phyloP scores from a whole-genome alignment of 495 filamentous ascomycete species.

The Physcia stellaris region DNA sequence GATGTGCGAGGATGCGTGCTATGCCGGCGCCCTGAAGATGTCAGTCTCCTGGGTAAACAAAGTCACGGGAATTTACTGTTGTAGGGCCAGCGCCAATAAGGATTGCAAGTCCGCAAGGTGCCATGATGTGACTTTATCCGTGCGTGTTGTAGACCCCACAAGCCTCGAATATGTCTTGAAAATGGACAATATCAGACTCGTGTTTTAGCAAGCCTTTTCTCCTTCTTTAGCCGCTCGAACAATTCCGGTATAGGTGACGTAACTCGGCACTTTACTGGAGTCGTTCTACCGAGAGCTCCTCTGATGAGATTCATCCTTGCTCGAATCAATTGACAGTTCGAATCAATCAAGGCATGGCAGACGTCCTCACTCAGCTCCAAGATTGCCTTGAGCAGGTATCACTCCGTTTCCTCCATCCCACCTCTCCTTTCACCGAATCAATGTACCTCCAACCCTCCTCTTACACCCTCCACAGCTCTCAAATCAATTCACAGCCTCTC shows the following conservation, averaged over 20 bases:
- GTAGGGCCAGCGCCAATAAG: conserved; percentile 30
- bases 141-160: too few relatives aligned
- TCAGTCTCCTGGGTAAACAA: neutral
- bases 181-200: too few relatives aligned
- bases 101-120: conserved; percentile 30
- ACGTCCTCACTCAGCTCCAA: conserved; percentile 86
- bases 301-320: too few relatives aligned
- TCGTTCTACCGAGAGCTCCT: too few relatives aligned
- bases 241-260: too few relatives aligned
- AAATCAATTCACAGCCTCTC: conserved; percentile 75
- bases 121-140: too few relatives aligned
- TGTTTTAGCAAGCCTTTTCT: too few relatives aligned
- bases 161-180: too few relatives aligned
- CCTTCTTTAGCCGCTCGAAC: too few relatives aligned
- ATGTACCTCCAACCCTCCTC: neutral
- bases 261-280: too few relatives aligned
- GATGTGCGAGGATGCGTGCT: conserved; percentile 29
- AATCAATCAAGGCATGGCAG: conserved; percentile 62
- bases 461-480: too few relatives aligned
- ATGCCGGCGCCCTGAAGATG: conserved; percentile 29
- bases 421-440: conserved; percentile 1
- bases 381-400: conserved; percentile 81
- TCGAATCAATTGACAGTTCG: too few relatives aligned
- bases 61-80: conserved; percentile 15
- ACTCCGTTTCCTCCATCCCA: neutral